A percentile compares a stretch with the other conserved stretches of the same genome.
Conservation (phyloP, 306 rosid species). For the Carpinus viminea region DNA sequence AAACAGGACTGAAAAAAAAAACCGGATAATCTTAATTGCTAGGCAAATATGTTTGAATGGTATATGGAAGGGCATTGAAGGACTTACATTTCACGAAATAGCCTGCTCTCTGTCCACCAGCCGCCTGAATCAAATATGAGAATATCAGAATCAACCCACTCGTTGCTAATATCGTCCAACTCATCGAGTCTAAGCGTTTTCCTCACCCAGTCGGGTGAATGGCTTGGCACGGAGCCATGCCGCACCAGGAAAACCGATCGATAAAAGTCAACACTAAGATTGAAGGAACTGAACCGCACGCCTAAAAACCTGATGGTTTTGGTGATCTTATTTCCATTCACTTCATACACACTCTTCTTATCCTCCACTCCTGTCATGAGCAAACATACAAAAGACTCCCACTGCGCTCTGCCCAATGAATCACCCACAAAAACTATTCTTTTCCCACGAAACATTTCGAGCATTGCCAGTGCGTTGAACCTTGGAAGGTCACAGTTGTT, state of each 20-base stretch:
- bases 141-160: slow-evolving; percentile 87
- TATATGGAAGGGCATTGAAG: neutral
- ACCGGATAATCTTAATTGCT: no score
- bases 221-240: slow-evolving; percentile 49
- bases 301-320: slow-evolving; percentile 71
- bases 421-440: slow-evolving; percentile 87
- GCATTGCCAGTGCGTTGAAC: slow-evolving; percentile 47
- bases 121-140: slow-evolving; percentile 82
- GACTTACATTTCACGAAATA: slow-evolving; percentile 70
- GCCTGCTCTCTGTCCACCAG: slow-evolving; percentile 85
- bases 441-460: slow-evolving; percentile 71
- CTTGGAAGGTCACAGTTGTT: slow-evolving; percentile 67
- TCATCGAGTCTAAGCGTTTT: slow-evolving; percentile 61
- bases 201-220: slow-evolving; percentile 70
- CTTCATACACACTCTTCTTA: slow-evolving; percentile 73
- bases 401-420: slow-evolving; percentile 87
- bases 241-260: slow-evolving; percentile 76
- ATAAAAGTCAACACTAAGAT: slow-evolving; percentile 75
- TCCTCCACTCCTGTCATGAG: slow-evolving; percentile 83
- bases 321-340: slow-evolving; percentile 66
- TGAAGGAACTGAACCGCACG: slow-evolving; percentile 51
- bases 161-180: slow-evolving; percentile 71
- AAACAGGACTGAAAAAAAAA: no score
- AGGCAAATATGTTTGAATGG: no score
- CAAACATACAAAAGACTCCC: slow-evolving; percentile 90